These are phyloP conservation scores for Apophysomyces variabilis DNA, from an alignment of 371 early-diverging fungal species.

Conservation along the genomic window DNA sequence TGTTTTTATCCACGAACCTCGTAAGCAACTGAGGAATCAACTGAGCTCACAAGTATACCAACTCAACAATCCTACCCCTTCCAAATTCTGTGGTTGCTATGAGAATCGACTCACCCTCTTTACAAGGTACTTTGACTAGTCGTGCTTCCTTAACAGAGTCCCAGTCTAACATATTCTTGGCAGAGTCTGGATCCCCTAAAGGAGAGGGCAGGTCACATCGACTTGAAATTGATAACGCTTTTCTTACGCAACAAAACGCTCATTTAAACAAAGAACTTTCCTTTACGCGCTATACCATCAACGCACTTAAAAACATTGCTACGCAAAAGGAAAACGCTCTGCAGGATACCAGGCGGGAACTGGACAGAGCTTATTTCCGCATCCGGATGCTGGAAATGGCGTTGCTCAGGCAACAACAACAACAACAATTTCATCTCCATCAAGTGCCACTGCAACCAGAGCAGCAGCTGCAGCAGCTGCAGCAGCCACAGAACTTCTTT, in stretches of 20 bases:
- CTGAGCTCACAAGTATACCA: conserved; percentile 8
- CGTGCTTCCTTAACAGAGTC: background rate
- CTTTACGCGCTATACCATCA: conserved; percentile 48
- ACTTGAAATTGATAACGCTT: conserved; percentile 49
- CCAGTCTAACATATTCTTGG: background rate
- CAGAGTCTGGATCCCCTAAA: conserved; percentile 1
- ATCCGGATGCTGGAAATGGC: conserved; percentile 37
- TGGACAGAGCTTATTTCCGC: conserved; percentile 52
- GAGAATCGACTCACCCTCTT: conserved; percentile 6
- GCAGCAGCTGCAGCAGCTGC: background rate
- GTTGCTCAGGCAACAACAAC: conserved; percentile 32
- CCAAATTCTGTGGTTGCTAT: conserved; percentile 9
- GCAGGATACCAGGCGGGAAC: conserved; percentile 53
- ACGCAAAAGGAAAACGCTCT: conserved; percentile 41
- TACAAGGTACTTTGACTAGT: background rate
- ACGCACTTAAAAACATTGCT: conserved; percentile 46
- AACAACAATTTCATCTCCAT: conserved; percentile 13
- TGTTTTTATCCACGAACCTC: background rate
- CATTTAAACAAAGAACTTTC: conserved; percentile 44
- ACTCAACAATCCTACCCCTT: background rate
- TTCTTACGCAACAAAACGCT: conserved; percentile 46
- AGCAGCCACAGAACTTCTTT: background rate
- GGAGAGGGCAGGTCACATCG: conserved; percentile 19
- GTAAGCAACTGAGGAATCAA: background rate
- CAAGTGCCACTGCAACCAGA: background rate